Evolutionary conservation across 2,329 filamentous ascomycete species (phyloP).

Genomic region (Parastagonospora nodorum): DNA sequence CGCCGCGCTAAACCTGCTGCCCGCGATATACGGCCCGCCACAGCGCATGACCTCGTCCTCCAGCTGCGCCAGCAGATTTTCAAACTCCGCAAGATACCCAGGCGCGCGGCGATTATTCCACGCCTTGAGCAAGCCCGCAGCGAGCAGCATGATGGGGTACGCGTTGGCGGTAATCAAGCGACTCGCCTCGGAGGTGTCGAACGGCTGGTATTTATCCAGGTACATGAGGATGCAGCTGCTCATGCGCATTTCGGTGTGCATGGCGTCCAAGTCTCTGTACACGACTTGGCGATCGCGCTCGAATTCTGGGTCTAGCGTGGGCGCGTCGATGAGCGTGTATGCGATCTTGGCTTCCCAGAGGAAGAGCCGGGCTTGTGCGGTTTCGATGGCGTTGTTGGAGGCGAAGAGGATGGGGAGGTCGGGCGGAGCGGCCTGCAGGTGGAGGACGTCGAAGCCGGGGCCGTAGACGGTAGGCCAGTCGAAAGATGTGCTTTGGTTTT

Average conservation of each 20-base stretch:
- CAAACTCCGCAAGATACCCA: constrained; percentile 16
- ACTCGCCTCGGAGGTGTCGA: constrained; percentile 27
- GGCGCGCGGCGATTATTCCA: constrained; percentile 22
- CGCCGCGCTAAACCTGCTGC: constrained; percentile 35
- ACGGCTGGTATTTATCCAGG: constrained; percentile 37
- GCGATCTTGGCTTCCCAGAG: constrained; percentile 33
- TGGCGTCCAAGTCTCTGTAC: constrained; percentile 42
- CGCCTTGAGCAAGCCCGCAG: constrained; percentile 16
- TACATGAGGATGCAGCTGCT: constrained; percentile 38
- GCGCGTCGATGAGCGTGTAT: constrained; percentile 21
- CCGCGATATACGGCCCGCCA: constrained; percentile 37
- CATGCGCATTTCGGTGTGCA: constrained; percentile 39
- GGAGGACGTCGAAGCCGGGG: constrained; percentile 79
- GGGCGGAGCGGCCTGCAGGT: constrained; percentile 50
- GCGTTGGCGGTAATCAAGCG: constrained; percentile 21
- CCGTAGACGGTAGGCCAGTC: constrained; percentile 80
- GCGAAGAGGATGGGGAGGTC: constrained; percentile 48
- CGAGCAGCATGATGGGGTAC: constrained; percentile 23
- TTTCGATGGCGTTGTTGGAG: constrained; percentile 34
- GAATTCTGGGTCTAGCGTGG: constrained; percentile 21
- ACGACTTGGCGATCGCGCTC: constrained; percentile 26
- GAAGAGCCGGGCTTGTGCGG: constrained; percentile 39
- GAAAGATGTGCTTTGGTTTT: constrained; percentile 75
- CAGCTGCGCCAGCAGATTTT: constrained; percentile 16
- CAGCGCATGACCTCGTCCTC: constrained; percentile 24